These are phyloP conservation scores for Aegilops bicornis DNA, from an alignment of 176 grass and related monocot genomes.

Conservation along the genomic window DNA sequence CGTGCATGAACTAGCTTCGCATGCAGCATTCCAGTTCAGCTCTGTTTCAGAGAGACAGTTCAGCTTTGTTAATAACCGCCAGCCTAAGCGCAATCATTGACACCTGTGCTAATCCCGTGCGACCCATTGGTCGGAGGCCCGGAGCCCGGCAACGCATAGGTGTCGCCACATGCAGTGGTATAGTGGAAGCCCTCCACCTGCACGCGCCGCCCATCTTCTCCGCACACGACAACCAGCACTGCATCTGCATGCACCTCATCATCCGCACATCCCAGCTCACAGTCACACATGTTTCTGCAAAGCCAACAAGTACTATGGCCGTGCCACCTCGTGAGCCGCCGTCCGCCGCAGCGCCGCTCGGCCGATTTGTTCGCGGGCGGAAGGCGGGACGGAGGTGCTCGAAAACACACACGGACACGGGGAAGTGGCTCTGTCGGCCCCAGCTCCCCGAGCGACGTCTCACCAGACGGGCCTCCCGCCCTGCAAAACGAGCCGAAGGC, in stretches of 20 bases:
- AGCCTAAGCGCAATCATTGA: not conserved
- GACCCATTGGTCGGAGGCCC: not conserved
- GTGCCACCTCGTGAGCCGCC: not conserved
- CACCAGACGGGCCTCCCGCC: not conserved
- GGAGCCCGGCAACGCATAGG: not conserved
- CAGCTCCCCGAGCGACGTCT: constrained; percentile 18
- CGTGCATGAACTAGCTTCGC: no score
- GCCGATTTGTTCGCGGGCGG: not conserved
- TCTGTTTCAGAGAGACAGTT: no score
- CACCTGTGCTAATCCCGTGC: not conserved
- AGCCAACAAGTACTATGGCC: not conserved
- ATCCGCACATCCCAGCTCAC: not conserved
- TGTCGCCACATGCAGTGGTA: constrained; percentile 13
- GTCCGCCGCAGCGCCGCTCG: no score
- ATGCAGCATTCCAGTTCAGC: no score
- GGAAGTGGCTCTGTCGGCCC: not conserved
- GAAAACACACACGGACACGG: not conserved
- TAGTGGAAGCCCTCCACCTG: not conserved
- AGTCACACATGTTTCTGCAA: not conserved
- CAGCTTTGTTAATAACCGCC: no score
- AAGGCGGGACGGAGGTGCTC: not conserved
- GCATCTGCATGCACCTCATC: constrained; percentile 5
- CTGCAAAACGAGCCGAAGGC: not conserved
- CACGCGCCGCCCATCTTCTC: not conserved
- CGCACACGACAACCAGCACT: not conserved